Percentiles rank a stretch among this genome's conserved stretches.
phyloP scores from a whole-genome alignment of 2,329 filamentous ascomycete genomes.

The Trichoderma pleuroti region DNA sequence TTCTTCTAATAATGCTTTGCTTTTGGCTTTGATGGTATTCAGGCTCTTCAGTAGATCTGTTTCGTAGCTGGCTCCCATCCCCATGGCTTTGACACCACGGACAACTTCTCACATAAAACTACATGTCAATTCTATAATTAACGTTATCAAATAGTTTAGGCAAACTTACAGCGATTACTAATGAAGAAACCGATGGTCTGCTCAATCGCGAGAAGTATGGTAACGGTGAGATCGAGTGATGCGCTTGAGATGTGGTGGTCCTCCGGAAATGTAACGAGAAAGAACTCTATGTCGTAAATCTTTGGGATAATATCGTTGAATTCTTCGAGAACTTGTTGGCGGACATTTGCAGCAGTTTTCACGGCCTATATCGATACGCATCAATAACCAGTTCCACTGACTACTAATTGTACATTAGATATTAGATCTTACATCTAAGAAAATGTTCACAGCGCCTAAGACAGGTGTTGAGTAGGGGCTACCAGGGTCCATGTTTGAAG shows the following conservation, averaged over 20 bases:
- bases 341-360: background rate
- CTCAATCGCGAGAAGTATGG: background rate
- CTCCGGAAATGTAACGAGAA: background rate
- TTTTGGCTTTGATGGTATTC: background rate
- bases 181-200: background rate
- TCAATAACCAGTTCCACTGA: background rate
- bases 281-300: background rate
- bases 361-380: background rate
- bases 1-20: background rate
- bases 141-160: background rate
- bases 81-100: background rate
- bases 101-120: background rate
- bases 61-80: background rate
- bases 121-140: background rate
- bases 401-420: background rate
- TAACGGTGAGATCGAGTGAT: background rate
- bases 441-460: background rate
- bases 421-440: background rate
- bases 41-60: background rate
- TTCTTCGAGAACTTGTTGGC: background rate
- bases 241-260: background rate
- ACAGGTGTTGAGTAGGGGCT: background rate
- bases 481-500: background rate
- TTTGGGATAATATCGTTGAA: background rate
- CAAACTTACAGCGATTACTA: background rate